Evolutionary conservation across 2,329 filamentous ascomycete species (phyloP), one percentile per base, ranked within the genome.

Genomic region (Curvularia spicifera): DNA sequence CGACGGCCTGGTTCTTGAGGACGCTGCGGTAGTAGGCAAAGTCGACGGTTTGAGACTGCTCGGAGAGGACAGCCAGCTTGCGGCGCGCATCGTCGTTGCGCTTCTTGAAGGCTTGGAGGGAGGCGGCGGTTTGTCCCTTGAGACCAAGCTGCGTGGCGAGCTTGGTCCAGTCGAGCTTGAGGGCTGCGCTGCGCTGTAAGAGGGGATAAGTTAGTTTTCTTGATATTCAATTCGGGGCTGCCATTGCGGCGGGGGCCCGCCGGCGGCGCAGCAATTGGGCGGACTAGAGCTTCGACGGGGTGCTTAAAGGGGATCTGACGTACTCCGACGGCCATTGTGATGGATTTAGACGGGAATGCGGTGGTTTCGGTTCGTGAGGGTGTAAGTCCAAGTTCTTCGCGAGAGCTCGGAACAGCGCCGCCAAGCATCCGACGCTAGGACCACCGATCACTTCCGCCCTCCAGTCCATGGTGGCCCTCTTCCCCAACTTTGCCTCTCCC

Each of bases 161-260:
- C 84, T 96, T 95, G 83, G 88, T 88, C 95, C 95, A 99, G 89
- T 99, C 95, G 86, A 99, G 88, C 88, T 98, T 99, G 83, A 96
- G 88, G 82, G 94, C 93, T 85, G 94, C 93, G 87, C 92, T 97
- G 87, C 93, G 91, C 94, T 98, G 80, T 80, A 65, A 63, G 64
- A 61, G 57, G 55, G 53, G 46, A 48, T 54, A 59, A 47, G 68
- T 78, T 71, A 75, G 73, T 73, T 73, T 71, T 71, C 56, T 60
- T 59, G 49, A 49, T 55, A 56, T 57, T 39, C 60, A 63, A 22
- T 53, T 39, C 45, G 50, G 54, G 69, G 65, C 62, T 56, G 64
- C 68, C 57, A 72, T 74, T 76, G 72, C 61, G 66, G 52, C 47
- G 56, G 22, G 43, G 63, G 52, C 51, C 53, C 61, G 52, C 63